Base-by-base conservation (phyloP, 208 protist species). In the Pavlovales sp. region DNA sequence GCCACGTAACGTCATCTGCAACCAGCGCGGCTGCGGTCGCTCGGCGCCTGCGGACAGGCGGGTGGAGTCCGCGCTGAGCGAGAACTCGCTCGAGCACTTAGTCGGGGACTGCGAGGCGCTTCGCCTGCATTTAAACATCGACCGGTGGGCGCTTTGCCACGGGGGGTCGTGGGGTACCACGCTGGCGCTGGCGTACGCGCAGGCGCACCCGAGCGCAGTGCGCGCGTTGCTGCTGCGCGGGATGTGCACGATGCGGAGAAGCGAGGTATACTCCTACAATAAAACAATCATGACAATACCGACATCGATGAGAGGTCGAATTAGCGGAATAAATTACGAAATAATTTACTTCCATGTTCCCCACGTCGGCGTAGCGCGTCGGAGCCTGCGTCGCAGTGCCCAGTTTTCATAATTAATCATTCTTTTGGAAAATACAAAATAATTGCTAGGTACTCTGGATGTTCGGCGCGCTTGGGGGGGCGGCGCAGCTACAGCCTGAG, bases 11-110 rank as follows among this genome's bases (percentile, higher is more conserved):
- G 83, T 87, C 38, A 57, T 87, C 57, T 79, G 39, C 83, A 67
- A 87, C 83, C 83, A 87, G 71, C 36, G 83, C 30, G 83, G 83
- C 38, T 87, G 83, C 41, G 83, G 83, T 39, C 7, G 39, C 18
- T 46, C 67, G 39, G 14, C 30, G 28, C 83, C 83, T 0, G 7
- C n/a, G 32, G 83, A 40, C 83, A 2, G 57, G 14, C 2, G 22
- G 57, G 57, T 32, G 57, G 57, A 10, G 57, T 32, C 44, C 44
- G 8, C 5, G 32, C 39, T 87, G 10, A 10, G 36, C 7, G 83
- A 38, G 30, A 87, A 87, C 67, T 28, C 76, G 36, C 46, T 67
- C 22, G 32, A n/a, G 32, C 7, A 28, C 38, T 41, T 87, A 0
- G 71, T 87, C 38, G 38, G 1, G 7, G 83, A 87, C 34, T 38